Evolutionary conservation across 148 eudicot genomes (phyloP).

Genomic region (Diospyros lotus): DNA sequence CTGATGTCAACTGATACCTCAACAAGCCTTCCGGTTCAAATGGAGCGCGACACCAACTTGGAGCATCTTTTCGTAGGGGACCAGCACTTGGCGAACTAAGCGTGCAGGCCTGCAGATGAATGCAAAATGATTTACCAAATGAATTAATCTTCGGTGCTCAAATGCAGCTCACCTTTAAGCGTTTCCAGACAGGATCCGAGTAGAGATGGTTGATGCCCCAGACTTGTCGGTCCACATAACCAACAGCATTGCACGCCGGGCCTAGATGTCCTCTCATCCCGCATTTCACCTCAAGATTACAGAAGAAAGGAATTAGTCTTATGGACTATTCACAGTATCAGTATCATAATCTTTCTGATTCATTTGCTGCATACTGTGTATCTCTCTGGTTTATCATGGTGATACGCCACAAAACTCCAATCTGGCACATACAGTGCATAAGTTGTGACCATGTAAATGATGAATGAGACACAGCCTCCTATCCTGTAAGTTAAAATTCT

Average conservation of each 20-base stretch:
- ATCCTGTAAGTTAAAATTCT: constrained; percentile 18
- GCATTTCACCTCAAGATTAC: constrained; percentile 37
- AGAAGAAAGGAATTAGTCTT: not conserved
- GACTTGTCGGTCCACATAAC: constrained; percentile 48
- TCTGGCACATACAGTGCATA: constrained; percentile 44
- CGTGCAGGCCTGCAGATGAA: constrained; percentile 35
- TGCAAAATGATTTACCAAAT: not conserved
- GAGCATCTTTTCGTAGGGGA: constrained; percentile 35
- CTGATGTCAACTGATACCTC: constrained; percentile 22
- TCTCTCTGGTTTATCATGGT: constrained; percentile 16
- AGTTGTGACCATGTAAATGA: constrained; percentile 44
- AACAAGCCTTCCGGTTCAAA: constrained; percentile 55
- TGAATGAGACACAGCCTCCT: constrained; percentile 40
- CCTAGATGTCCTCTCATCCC: constrained; percentile 62
- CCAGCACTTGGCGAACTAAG: constrained; percentile 36
- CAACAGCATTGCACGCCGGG: constrained; percentile 56
- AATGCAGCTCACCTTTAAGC: constrained; percentile 30
- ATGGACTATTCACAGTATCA: too few species aligned
- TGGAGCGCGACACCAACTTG: constrained; percentile 48
- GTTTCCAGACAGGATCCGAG: constrained; percentile 31
- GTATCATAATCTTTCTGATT: not conserved
- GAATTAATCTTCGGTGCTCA: not conserved
- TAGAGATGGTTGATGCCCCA: constrained; percentile 59
- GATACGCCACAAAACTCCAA: constrained; percentile 35
- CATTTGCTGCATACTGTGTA: constrained; percentile 22